Base-by-base conservation (phyloP, 306 rosid genomes). In the Fragaria nilgerrensis region DNA sequence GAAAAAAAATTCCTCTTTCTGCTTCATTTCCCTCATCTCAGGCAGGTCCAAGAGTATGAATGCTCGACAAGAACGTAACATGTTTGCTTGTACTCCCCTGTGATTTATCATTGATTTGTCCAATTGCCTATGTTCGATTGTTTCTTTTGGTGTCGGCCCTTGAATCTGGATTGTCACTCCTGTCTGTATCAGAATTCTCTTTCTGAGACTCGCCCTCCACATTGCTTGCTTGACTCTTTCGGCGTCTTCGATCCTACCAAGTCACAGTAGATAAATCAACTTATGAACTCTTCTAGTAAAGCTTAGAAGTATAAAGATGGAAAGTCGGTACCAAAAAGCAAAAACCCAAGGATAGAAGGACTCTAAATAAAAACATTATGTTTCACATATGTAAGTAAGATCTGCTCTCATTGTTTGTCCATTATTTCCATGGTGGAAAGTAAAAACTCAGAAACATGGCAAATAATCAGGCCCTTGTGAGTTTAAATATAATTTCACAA, bases 211-310 rank as follows among this genome's bases (percentile, higher is more conserved):
- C 92, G 6, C 65, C 43, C 55, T 80, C 90, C 16, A 36, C 34
- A 62, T 53, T 86, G 67, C 79, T 89, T n/a, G 86, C 84, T 67
- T 79, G 88, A 78, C 87, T 82, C 79, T 70, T 88, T 52, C 91
- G 79, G 68, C 84, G 89, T 70, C 97, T 88, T 70, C 95, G 86
- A 73, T 88, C 97, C 95, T 92, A 22, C 48, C 53, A 72, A 55
- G 69, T 70, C 72, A 70, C 63, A 43, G 80, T 65, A 81, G 72
- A 78, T 45, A 76, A 39, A 19, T 45, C 49, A 68, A 41, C 81
- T 67, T 58, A 78, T 14, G 69, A 68, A 76, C 36, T 73, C 41
- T 53, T 32, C 55, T 29, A 43, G 55, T 27, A 69, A 78, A 65
- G 56, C 63, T 71, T 41, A 34, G 9, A 16, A 14, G 29, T 45